Evolutionary conservation across 768 basidiomycete species (phyloP), one percentile per base, ranked within the genome.

Genomic region (Leccinum obscurum): DNA sequence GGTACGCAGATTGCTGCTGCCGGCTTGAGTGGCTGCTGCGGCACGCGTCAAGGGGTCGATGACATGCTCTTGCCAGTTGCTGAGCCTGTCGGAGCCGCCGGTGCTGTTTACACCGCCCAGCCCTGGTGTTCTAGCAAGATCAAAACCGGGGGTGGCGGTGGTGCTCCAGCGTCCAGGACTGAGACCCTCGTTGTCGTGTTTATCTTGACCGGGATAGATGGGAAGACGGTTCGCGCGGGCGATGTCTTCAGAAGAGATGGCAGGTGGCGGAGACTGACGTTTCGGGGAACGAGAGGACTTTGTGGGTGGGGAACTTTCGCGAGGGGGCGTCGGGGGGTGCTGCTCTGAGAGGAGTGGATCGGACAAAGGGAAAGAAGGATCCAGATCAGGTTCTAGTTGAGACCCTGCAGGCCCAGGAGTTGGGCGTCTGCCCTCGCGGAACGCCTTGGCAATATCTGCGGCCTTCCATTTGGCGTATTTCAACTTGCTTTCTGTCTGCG

Each of bases 401-500:
- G 73, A 79, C 55, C 81, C 85, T 52, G 90, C 86, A 59, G 92
- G 90, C 2, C 93, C 96, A 2, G 95, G 84, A 2, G 79, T 76
- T 10, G 96, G 95, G 65, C 82, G 85, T 22, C 91, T 84, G 5
- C 97, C 95, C 73, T 98, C 96, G n/a, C 95, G 87, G 70, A 95
- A 84, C 1, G 96, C 95, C 73, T 92, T 98, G 17, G 92, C 86
- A 20, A 98, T 95, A 62, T 97, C 94, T 13, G 90, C 89, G 39
- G 96, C 96, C 73, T 98, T 98, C 95, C 97, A 99, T 73, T 97
- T 93, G 4, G 95, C 85, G 75, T 98, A 99, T 58, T 85, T 87
- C 37, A 96, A 85, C 75, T 97, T 98, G 63, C 90, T 90, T 65
- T 87, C 87, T 62, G 86, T 85, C 93, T 96, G 62, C 9, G 9